Evolutionary conservation across 768 basidiomycete genomes (phyloP), one percentile per base, ranked within the genome.

Genomic region (Termitomyces sp.): DNA sequence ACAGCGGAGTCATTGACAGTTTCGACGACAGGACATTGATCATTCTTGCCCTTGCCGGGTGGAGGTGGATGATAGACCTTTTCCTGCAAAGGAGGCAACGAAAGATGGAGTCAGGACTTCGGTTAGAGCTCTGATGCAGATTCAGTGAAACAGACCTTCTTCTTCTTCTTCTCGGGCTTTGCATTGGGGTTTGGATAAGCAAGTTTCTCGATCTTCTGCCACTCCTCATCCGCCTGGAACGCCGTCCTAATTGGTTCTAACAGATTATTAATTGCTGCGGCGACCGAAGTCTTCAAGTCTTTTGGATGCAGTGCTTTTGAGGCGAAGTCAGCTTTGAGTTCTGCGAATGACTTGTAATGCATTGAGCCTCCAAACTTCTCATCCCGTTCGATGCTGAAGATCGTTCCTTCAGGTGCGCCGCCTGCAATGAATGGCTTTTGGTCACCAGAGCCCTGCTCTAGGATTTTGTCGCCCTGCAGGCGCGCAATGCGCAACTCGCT

Each of bases 61-160:
- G 89, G 90, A 8, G 89, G 90, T 3, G 90, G 90, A 64, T 87
- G 86, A 74, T 91, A 92, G 8, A 86, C 84, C 68, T 91, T 90
- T 54, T 84, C 85, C 89, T 90, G 42, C 15, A n/a, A 38, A 31
- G 23, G 23, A 23, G 23, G 23, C 23, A 23, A 23, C 9, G 30
- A 45, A 50, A 28, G n/a, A 2, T 10, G 28, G 31, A 33, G 44
- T 50, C 40, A 49, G 37, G 5, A 33, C 26, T 51, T 4, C 58
- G 23, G 15, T 26, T 11, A 14, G 33, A 21, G 12, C 10, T 15
- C 45, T 5, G n/a, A 35, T 23, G 15, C 31, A 35, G 19, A 37
- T 14, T 28, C 46, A 21, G 17, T 19, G 10, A 41, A 44, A 47
- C 50, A n/a, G 14, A 60, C 35, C 54, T 75, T 76, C 76, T 88